These are phyloP conservation scores for Penicillium egyptiacum DNA, from an alignment of 495 filamentous ascomycete species.

Conservation along the genomic window DNA sequence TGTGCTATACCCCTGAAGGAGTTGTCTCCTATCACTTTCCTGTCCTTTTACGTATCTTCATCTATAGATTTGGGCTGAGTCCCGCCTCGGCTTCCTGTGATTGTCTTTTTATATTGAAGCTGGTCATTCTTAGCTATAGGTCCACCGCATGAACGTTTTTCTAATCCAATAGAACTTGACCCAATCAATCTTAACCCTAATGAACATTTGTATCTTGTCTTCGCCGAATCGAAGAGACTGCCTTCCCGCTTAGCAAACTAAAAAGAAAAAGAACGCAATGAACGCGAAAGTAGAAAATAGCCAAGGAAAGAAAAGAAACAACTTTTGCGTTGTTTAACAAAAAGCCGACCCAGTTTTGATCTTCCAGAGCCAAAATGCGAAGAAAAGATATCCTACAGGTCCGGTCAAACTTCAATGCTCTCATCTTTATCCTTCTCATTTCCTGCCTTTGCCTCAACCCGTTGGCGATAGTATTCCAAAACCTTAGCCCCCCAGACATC, in stretches of 20 bases:
- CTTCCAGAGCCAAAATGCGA: conserved; percentile 20
- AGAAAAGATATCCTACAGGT: conserved; percentile 19
- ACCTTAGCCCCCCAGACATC: conserved; percentile 50
- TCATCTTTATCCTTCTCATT: conserved; percentile 16
- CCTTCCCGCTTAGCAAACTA: not conserved
- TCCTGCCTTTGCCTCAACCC: conserved; percentile 8
- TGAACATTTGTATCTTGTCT: not conserved
- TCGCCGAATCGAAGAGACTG: not conserved
- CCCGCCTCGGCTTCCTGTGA: not conserved
- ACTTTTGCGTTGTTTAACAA: conserved; percentile 29
- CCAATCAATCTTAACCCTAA: not conserved
- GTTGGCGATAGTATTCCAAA: conserved; percentile 44
- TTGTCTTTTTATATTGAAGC: not conserved
- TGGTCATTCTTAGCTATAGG: not conserved
- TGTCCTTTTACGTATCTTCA: conserved; percentile 12
- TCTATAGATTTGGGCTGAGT: conserved; percentile 14
- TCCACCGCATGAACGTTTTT: not conserved
- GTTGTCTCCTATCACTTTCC: conserved; percentile 4
- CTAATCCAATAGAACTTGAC: conserved; percentile 2
- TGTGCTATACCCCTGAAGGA: conserved; percentile 13
- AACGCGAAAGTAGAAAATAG: conserved; percentile 10
- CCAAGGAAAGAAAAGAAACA: conserved; percentile 6
- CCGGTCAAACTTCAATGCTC: conserved; percentile 27
- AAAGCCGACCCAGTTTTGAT: conserved; percentile 38
- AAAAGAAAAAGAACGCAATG: not conserved